These are phyloP conservation scores for Acanthochlamys bracteata DNA, from an alignment of 106 monocot genomes.

Conservation along the genomic window DNA sequence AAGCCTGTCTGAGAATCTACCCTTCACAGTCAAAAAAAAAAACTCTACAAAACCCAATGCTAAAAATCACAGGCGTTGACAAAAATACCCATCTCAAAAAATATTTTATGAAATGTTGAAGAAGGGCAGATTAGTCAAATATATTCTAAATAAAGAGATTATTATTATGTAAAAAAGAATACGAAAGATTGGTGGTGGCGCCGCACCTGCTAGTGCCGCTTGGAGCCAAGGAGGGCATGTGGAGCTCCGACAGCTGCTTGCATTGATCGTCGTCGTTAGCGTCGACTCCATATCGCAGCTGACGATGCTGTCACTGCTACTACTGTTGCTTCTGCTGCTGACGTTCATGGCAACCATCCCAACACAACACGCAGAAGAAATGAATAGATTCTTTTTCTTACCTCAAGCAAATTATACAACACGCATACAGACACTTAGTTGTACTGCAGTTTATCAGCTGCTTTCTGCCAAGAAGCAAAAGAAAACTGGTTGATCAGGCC, in stretches of 20 bases:
- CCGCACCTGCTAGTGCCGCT: conserved; percentile 34
- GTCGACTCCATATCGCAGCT: conserved; percentile 1
- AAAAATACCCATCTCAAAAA: too few species aligned
- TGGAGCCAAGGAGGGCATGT: conserved; percentile 51
- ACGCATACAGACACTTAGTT: neutral
- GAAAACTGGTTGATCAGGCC: neutral
- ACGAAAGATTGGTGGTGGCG: neutral
- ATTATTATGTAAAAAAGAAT: neutral
- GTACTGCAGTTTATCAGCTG: neutral
- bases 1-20: too few species aligned
- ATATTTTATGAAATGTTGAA: neutral
- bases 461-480: neutral
- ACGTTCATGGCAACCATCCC: neutral
- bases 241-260: conserved; percentile 21
- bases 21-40: too few species aligned
- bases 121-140: neutral
- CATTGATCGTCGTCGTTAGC: conserved; percentile 3
- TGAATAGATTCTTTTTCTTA: too few species aligned
- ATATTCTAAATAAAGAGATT: neutral
- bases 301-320: neutral
- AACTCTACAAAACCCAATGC: neutral
- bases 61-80: too few species aligned
- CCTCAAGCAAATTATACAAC: neutral
- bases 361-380: neutral
- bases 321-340: too few species aligned